Percentiles rank a stretch among this genome's conserved stretches.
Evolutionary conservation across 495 filamentous ascomycete genomes (phyloP).

Genomic region (Xylaria nigripes): DNA sequence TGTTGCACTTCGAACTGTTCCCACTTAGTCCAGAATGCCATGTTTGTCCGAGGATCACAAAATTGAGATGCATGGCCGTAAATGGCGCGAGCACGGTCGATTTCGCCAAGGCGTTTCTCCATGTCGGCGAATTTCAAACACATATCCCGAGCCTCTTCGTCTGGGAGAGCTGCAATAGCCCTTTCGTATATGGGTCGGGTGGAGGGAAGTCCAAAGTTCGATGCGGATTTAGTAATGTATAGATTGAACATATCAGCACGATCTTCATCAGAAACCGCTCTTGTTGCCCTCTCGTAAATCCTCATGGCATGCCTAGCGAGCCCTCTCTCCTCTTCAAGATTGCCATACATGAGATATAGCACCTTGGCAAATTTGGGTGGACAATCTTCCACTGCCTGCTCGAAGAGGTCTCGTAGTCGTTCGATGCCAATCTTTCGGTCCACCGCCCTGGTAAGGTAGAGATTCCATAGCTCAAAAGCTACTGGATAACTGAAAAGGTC

Average conservation of each 20-base stretch:
- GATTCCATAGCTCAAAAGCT: conserved; percentile 97
- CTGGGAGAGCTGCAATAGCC: conserved; percentile 83
- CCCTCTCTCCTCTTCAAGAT: conserved; percentile 91
- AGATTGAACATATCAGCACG: conserved; percentile 98
- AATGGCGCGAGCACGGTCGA: conserved; percentile 89
- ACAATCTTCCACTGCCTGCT: conserved; percentile 91
- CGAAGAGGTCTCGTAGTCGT: conserved; percentile 88
- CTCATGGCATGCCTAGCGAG: conserved; percentile 97
- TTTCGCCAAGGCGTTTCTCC: conserved; percentile 93
- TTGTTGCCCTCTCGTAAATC: conserved; percentile 95
- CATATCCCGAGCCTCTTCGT: conserved; percentile 93
- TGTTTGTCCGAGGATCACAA: conserved; percentile 86
- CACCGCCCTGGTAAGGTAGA: conserved; percentile 95
- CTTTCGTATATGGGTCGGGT: conserved; percentile 96
- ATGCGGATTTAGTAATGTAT: conserved; percentile 97
- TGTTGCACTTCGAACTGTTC: conserved; percentile 94
- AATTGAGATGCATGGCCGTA: conserved; percentile 97
- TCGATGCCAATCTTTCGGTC: conserved; percentile 94
- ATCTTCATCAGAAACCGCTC: conserved; percentile 92
- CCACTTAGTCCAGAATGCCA: conserved; percentile 93
- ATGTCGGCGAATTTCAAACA: conserved; percentile 99
- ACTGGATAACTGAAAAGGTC: conserved; percentile 97
- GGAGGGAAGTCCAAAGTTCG: conserved; percentile 93
- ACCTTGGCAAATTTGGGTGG: conserved; percentile 94
- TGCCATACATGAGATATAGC: conserved; percentile 97